Evolutionary conservation across 306 rosid genomes (phyloP), one percentile per base, ranked within the genome.

Genomic region (Rosa lucieae): DNA sequence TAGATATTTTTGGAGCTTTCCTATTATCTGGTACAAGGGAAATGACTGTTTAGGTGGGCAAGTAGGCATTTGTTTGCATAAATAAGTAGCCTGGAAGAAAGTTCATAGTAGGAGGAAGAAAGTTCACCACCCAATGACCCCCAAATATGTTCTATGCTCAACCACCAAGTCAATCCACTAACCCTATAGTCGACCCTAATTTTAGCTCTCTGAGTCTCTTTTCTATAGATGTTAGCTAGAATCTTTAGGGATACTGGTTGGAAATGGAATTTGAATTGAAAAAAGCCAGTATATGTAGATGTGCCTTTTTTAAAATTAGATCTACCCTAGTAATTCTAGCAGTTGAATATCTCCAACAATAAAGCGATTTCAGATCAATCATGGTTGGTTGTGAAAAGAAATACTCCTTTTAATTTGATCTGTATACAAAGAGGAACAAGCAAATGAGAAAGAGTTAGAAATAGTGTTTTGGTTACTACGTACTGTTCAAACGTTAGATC

Each of bases 51-150:
- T 37, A 37, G 70, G 70, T 66, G 46, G 70, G 17, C 21, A 15
- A 35, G 10, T 65, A 65, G 70, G 8, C 5, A 29, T 14, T 65
- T 65, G 70, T 35, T 35, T 14, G 44, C 70, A 65, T 65, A 65
- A 14, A 65, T 35, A 65, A 65, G 39, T 65, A 65, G 40, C 70
- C 40, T 32, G 70, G 44, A 32, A 65, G 21, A 35, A 65, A 65
- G 21, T 13, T 65, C 44, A 35, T 65, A 32, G 44, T 65, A 65
- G 70, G 70, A 75, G 78, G 44, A 75, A 59, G 78, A 75, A 59
- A 66, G 78, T 8, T 75, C 78, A 75, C 78, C 78, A 75, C 69
- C 56, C 55, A 42, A 59, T 42, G 70, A 58, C 78, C 47, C 77
- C 12, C 35, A 42, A 56, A 65, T 65, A 65, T 35, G 46, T 10